phyloP scores from a whole-genome alignment of 768 basidiomycete species.

The Panus rudis region DNA sequence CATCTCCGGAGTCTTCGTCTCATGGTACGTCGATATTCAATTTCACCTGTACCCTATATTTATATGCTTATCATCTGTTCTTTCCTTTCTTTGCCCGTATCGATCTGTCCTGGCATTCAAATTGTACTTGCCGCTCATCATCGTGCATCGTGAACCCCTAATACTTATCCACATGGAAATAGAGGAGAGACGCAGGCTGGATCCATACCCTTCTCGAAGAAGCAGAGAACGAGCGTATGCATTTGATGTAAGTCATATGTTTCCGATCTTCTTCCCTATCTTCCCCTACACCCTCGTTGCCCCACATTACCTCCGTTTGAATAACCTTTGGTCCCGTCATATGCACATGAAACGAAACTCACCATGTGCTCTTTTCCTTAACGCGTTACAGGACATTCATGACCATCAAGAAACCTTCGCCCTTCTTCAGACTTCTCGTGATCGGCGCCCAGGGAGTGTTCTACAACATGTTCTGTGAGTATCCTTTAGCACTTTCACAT shows the following conservation, averaged over 20 bases:
- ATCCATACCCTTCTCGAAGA: conserved; percentile 91
- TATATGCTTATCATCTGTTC: not conserved
- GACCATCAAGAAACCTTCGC: conserved; percentile 76
- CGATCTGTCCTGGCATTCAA: conserved; percentile 1
- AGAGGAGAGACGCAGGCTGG: conserved; percentile 62
- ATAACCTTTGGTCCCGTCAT: no score
- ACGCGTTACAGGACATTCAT: conserved; percentile 75
- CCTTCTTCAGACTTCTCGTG: conserved; percentile 75
- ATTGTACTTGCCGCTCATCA: not conserved
- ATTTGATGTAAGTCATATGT: conserved; percentile 60
- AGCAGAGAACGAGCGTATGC: conserved; percentile 97
- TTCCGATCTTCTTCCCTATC: not conserved
- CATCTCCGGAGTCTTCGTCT: conserved; percentile 85
- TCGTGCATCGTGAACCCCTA: no score
- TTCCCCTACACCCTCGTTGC: not conserved
- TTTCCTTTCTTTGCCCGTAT: not conserved
- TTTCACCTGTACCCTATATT: not conserved
- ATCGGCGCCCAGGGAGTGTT: conserved; percentile 91
- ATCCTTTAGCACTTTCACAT: not conserved
- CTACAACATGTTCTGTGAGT: conserved; percentile 81
- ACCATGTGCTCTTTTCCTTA: not conserved
- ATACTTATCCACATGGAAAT: no score
- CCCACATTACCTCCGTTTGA: no score
- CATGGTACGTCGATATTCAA: conserved; percentile 45
- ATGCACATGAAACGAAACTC: no score